Evolutionary conservation across 305 asterid genomes (phyloP).

Genomic region (Fraxinus paxiana): DNA sequence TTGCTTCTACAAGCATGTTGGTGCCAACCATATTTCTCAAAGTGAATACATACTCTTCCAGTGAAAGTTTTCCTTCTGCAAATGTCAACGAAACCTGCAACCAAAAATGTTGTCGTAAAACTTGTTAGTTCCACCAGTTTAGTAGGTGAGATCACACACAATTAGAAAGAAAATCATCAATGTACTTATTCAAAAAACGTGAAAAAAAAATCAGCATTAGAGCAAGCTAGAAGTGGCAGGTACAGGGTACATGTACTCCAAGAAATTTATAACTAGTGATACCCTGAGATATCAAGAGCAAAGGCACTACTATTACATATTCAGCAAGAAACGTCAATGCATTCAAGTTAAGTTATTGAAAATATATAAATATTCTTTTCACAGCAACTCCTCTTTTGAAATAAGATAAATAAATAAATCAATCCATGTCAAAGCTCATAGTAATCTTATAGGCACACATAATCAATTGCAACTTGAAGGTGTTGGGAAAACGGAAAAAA

Average conservation of each 20-base stretch:
- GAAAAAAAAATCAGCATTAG: not conserved
- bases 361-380: not conserved
- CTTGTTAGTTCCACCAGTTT: not conserved
- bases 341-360: not conserved
- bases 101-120: not conserved
- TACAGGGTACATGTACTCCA: not conserved
- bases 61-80: constrained; percentile 46
- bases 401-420: not conserved
- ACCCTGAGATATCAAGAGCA: not conserved
- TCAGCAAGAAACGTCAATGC: not conserved
- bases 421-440: not conserved
- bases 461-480: no score
- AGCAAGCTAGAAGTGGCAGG: not conserved
- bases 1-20: constrained; percentile 48
- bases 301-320: not conserved
- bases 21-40: constrained; percentile 52
- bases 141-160: not conserved
- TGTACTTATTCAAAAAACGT: not conserved
- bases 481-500: not conserved
- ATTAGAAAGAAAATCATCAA: not conserved
- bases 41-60: constrained; percentile 49
- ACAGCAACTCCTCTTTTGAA: not conserved
- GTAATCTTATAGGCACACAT: no score
- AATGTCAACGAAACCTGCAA: constrained; percentile 48
- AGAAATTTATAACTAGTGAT: not conserved